These are phyloP conservation scores for Alternaria sp. DNA, from an alignment of 2,329 filamentous ascomycete species.

Conservation along the genomic window DNA sequence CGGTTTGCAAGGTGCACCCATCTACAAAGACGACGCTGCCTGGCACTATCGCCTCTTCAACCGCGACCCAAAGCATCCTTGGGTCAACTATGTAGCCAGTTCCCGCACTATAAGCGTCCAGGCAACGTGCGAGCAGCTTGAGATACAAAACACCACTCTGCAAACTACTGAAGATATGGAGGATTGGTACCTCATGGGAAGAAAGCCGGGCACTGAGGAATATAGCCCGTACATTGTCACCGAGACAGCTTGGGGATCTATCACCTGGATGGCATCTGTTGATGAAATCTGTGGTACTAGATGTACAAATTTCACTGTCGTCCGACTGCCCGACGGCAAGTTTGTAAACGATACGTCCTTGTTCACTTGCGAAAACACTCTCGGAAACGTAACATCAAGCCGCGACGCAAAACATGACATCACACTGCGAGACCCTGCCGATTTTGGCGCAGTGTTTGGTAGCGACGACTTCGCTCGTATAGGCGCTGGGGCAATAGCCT, in stretches of 20 bases:
- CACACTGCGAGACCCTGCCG: too few relatives aligned
- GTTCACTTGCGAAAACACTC: too few relatives aligned
- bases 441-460: neutral
- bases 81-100: slow-evolving; percentile 39
- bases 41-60: slow-evolving; percentile 47
- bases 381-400: too few relatives aligned
- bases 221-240: slow-evolving; percentile 30
- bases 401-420: too few relatives aligned
- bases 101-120: slow-evolving; percentile 31
- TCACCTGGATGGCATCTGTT: slow-evolving; percentile 38
- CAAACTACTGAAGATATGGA: too few relatives aligned
- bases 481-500: slow-evolving; percentile 43
- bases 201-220: slow-evolving; percentile 16
- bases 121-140: slow-evolving; percentile 35
- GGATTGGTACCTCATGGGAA: slow-evolving; percentile 16
- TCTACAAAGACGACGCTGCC: slow-evolving; percentile 33
- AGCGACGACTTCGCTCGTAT: slow-evolving; percentile 41
- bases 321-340: slow-evolving; percentile 25
- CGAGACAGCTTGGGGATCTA: slow-evolving; percentile 23
- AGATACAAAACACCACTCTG: slow-evolving; percentile 15
- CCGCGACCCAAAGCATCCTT: slow-evolving; percentile 41
- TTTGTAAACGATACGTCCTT: slow-evolving; percentile 9
- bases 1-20: slow-evolving; percentile 28
- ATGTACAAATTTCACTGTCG: slow-evolving; percentile 48
- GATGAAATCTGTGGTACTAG: slow-evolving; percentile 35